A percentile compares a stretch with the other conserved stretches of the same genome.
phyloP scores from a whole-genome alignment of 1,139 yeast genomes.

The Lodderomyces jiufengensis region DNA sequence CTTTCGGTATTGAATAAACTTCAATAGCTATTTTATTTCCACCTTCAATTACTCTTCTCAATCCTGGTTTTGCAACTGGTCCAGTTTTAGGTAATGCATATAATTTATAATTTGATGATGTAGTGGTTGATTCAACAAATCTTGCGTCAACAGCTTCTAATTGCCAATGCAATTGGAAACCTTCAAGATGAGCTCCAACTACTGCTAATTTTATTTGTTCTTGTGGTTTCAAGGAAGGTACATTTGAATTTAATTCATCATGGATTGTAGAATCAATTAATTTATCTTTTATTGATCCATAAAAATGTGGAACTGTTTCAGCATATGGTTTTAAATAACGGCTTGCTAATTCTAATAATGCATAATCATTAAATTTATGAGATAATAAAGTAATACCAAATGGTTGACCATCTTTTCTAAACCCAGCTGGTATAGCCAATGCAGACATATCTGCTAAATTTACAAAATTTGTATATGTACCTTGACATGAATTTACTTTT shows the following conservation, averaged over 20 bases:
- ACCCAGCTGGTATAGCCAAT: constrained; percentile 86
- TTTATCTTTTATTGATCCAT: constrained; percentile 42
- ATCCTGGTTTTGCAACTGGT: constrained; percentile 84
- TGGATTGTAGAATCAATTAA: constrained; percentile 23
- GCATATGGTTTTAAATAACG: constrained; percentile 51
- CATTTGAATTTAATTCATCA: constrained; percentile 33
- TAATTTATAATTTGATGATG: constrained; percentile 69
- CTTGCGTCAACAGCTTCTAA: constrained; percentile 81
- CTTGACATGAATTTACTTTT: constrained; percentile 79
- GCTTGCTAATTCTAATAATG: constrained; percentile 78
- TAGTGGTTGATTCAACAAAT: constrained; percentile 59
- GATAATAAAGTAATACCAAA: constrained; percentile 86
- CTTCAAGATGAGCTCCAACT: constrained; percentile 91
- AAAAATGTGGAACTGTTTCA: constrained; percentile 23
- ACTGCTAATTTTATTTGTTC: constrained; percentile 65
- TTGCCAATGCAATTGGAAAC: constrained; percentile 93
- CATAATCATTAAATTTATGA: constrained; percentile 80
- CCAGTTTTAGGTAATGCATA: constrained; percentile 83
- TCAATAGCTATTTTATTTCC: constrained; percentile 67
- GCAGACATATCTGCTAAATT: constrained; percentile 93
- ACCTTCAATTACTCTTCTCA: constrained; percentile 57
- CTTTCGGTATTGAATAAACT: constrained; percentile 76
- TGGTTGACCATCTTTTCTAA: constrained; percentile 79
- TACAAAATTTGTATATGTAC: constrained; percentile 95
- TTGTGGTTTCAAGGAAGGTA: constrained; percentile 30